phyloP scores from a whole-genome alignment of 2,329 filamentous ascomycete species.

The Lasiodiplodia sp. region DNA sequence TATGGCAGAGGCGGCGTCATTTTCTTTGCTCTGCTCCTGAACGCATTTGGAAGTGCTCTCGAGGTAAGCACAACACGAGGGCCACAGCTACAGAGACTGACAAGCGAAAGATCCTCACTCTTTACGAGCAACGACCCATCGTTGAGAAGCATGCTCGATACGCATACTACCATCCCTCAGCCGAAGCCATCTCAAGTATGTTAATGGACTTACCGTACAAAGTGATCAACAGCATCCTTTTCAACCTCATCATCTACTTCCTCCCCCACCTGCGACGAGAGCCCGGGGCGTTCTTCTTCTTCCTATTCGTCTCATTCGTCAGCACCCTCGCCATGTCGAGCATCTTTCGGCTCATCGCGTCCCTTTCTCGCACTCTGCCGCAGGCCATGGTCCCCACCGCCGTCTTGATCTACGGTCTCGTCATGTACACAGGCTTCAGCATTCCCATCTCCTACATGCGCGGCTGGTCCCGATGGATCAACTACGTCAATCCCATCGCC shows the following conservation, averaged over 20 bases:
- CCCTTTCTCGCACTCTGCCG: slow-evolving; percentile 70
- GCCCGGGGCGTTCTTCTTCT: slow-evolving; percentile 58
- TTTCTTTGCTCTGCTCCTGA: slow-evolving; percentile 84
- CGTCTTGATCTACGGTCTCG: slow-evolving; percentile 65
- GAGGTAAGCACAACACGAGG: slow-evolving; percentile 39
- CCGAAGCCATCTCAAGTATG: slow-evolving; percentile 76
- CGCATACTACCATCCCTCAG: slow-evolving; percentile 83
- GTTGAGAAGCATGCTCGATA: slow-evolving; percentile 87
- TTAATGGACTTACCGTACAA: slow-evolving; percentile 56
- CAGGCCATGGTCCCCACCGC: slow-evolving; percentile 62
- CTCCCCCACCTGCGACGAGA: slow-evolving; percentile 56
- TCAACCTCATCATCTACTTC: slow-evolving; percentile 58
- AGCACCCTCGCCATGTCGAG: slow-evolving; percentile 55
- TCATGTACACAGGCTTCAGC: slow-evolving; percentile 67
- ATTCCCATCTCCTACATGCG: slow-evolving; percentile 68
- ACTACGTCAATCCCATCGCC: slow-evolving; percentile 76
- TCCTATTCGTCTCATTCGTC: slow-evolving; percentile 52
- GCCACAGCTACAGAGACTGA: too few relatives aligned
- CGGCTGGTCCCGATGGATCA: slow-evolving; percentile 81
- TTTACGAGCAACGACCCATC: slow-evolving; percentile 85
- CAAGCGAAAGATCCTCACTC: slow-evolving; percentile 69
- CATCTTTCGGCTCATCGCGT: slow-evolving; percentile 59
- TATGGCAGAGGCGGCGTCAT: slow-evolving; percentile 77
- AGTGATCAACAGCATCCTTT: slow-evolving; percentile 49
- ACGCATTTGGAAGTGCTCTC: slow-evolving; percentile 77